These are phyloP conservation scores for Septoria petroselini DNA, from an alignment of 2,329 filamentous ascomycete genomes.

Conservation along the genomic window DNA sequence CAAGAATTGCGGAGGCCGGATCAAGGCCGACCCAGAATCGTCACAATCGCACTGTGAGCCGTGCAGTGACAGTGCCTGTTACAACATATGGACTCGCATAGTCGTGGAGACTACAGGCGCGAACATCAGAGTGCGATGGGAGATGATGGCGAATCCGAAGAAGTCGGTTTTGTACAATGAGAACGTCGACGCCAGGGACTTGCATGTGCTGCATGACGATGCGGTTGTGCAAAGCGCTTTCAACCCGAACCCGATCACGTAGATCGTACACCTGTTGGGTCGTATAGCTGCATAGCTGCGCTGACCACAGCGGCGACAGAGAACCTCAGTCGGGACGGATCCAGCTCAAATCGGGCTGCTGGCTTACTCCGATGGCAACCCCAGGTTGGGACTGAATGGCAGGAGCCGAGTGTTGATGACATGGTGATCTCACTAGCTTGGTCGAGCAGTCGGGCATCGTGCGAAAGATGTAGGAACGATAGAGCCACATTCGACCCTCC, in stretches of 20 bases:
- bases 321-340: too few relatives aligned
- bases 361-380: too few relatives aligned
- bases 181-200: background rate
- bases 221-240: background rate
- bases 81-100: background rate
- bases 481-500: too few relatives aligned
- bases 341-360: too few relatives aligned
- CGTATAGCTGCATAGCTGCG: too few relatives aligned
- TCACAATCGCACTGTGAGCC: background rate
- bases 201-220: background rate
- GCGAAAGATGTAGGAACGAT: too few relatives aligned
- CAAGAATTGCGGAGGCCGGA: background rate
- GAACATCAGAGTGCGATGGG: background rate
- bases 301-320: too few relatives aligned
- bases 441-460: too few relatives aligned
- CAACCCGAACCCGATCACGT: slow-evolving; percentile 8
- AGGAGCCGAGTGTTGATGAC: too few relatives aligned
- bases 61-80: background rate
- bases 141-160: slow-evolving; percentile 5
- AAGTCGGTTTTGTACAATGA: background rate
- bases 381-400: too few relatives aligned
- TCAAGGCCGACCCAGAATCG: background rate
- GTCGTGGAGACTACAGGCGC: background rate
- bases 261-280: too few relatives aligned
- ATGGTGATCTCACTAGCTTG: too few relatives aligned